phyloP scores from a whole-genome alignment of 129 eudicot genomes.

The Oenanthe sinensis region DNA sequence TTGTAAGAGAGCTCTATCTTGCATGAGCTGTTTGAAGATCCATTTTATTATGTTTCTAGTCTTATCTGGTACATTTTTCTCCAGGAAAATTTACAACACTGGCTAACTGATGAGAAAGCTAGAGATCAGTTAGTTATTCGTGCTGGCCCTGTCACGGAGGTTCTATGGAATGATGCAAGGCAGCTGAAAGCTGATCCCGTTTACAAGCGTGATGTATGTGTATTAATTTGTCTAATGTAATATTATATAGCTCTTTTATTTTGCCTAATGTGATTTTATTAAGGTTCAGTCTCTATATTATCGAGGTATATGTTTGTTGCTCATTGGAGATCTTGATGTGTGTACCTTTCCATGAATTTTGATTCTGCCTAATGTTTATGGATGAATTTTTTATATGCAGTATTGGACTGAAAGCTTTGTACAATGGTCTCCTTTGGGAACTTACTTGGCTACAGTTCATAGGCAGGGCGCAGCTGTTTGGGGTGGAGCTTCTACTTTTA shows the following conservation, averaged over 20 bases:
- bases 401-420: slow-evolving; percentile 81
- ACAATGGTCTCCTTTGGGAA: slow-evolving; percentile 87
- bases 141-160: slow-evolving; percentile 68
- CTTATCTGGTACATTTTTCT: no score
- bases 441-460: slow-evolving; percentile 79
- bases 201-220: slow-evolving; percentile 25
- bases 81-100: slow-evolving; percentile 74
- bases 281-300: no score
- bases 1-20: no score
- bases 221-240: background rate
- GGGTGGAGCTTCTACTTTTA: slow-evolving; percentile 80
- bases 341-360: no score
- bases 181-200: slow-evolving; percentile 70
- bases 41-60: no score
- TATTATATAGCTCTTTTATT: no score
- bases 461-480: slow-evolving; percentile 85
- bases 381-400: slow-evolving; percentile 25
- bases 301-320: no score
- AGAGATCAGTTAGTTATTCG: slow-evolving; percentile 86
- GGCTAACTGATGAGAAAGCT: slow-evolving; percentile 85
- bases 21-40: background rate
- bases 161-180: slow-evolving; percentile 86
- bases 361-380: no score
- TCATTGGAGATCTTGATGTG: no score
- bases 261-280: no score